A percentile compares a stretch with the other conserved stretches of the same genome.
Evolutionary conservation across 345 rosid species (phyloP).

Genomic region (Crucihimalaya himalaica): DNA sequence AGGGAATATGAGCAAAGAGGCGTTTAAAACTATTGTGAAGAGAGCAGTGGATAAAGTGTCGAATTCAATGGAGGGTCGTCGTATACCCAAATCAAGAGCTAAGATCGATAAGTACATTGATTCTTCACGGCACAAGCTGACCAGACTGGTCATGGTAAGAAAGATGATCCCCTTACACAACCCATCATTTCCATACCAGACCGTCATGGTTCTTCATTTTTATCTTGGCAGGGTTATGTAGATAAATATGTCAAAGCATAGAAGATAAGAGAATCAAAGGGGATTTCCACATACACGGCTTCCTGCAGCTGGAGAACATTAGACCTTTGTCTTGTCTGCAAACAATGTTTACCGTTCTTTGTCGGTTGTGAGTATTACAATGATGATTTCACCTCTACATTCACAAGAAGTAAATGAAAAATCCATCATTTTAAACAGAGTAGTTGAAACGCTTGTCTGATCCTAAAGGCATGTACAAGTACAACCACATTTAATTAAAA

Average conservation of each 20-base stretch:
- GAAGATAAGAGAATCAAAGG: conserved; percentile 24
- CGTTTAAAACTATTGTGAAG: conserved; percentile 89
- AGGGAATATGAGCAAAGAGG: conserved; percentile 96
- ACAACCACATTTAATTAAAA: not conserved
- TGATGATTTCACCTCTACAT: conserved; percentile 7
- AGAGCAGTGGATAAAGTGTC: conserved; percentile 88
- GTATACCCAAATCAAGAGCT: conserved; percentile 73
- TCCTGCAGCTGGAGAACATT: conserved; percentile 15
- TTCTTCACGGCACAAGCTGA: conserved; percentile 68
- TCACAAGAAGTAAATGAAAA: conserved; percentile 9
- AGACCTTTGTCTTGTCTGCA: conserved; percentile 8
- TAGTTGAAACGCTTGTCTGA: not conserved
- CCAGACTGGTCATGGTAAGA: conserved; percentile 92
- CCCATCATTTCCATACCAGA: not conserved
- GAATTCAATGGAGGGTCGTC: conserved; percentile 74
- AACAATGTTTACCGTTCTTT: conserved; percentile 16
- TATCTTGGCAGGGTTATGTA: conserved; percentile 73
- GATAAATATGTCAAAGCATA: conserved; percentile 78
- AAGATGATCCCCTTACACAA: not conserved
- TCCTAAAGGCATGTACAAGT: not conserved
- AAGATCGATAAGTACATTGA: conserved; percentile 83
- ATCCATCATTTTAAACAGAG: not conserved
- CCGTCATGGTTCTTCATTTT: conserved; percentile 2
- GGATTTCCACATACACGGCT: not conserved
- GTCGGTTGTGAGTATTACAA: not conserved